Conservation (phyloP, 169 alveolate genomes). For the Plasmodium berghei region DNA sequence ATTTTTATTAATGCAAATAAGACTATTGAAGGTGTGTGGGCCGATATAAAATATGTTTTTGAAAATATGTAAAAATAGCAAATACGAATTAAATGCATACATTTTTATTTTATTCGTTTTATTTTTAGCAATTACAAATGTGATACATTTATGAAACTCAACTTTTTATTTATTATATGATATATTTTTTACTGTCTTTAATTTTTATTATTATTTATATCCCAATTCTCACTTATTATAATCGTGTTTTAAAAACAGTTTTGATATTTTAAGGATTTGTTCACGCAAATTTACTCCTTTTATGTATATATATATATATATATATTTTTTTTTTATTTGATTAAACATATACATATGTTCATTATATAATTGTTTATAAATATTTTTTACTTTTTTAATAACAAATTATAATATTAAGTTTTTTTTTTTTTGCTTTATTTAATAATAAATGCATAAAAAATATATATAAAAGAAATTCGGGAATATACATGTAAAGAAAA, state of each 20-base stretch:
- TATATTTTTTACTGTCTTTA: neutral
- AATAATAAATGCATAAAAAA: no score
- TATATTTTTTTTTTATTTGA: neutral
- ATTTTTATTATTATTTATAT: neutral
- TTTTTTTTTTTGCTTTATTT: no score
- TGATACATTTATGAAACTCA: neutral
- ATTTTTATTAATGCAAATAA: conserved; percentile 84
- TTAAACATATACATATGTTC: neutral
- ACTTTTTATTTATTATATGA: neutral
- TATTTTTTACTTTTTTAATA: no score
- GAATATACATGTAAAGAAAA: no score
- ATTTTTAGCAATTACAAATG: neutral
- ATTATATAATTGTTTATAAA: neutral
- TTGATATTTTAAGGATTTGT: no score
- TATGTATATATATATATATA: neutral
- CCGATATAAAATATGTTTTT: conserved; percentile 69
- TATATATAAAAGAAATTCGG: no score
- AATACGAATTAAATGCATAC: neutral
- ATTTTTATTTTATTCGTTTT: neutral
- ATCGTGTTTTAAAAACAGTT: no score
- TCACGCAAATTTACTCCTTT: no score
- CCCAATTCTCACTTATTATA: neutral
- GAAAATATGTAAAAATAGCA: conserved; percentile 52
- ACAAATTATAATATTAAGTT: no score
- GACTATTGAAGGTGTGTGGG: conserved; percentile 88